Evolutionary conservation across 192 early-diverging fungal genomes (phyloP).

Genomic region (Entomortierella lignicola): DNA sequence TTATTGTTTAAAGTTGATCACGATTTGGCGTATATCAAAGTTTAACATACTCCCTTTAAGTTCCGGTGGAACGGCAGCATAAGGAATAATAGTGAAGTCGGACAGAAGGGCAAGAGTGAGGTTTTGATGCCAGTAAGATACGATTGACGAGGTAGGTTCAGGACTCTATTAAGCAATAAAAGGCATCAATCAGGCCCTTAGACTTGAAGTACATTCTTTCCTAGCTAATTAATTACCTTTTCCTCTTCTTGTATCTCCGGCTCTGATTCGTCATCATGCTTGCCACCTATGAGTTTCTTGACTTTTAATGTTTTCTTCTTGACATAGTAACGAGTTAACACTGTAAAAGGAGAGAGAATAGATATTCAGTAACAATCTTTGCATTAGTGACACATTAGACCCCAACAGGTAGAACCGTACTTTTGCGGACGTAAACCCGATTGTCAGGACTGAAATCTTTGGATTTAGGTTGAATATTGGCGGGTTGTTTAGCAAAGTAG

Average conservation of each 20-base stretch:
- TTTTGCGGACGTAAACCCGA: constrained; percentile 61
- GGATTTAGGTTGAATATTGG: constrained; percentile 55
- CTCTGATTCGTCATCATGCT: constrained; percentile 45
- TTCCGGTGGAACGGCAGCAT: constrained; percentile 59
- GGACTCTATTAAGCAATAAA: not conserved
- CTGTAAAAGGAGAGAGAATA: constrained; percentile 24
- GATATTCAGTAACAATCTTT: not conserved
- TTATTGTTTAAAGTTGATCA: not conserved
- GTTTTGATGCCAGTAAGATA: constrained; percentile 87
- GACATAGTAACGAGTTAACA: constrained; percentile 61
- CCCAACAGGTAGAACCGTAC: too few species aligned
- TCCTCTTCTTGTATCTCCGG: constrained; percentile 20
- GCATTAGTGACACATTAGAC: too few species aligned
- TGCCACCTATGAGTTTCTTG: constrained; percentile 62
- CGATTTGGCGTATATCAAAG: too few species aligned
- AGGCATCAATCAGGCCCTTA: too few species aligned
- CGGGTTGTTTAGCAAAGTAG: constrained; percentile 60
- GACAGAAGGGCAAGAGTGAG: constrained; percentile 74
- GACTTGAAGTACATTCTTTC: too few species aligned
- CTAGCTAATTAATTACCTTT: too few species aligned
- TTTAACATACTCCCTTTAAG: constrained; percentile 63
- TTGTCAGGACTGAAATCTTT: constrained; percentile 52
- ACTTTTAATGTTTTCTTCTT: constrained; percentile 62
- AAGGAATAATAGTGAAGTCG: constrained; percentile 59
- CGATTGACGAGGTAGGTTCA: constrained; percentile 49